Evolutionary conservation across 768 basidiomycete species (phyloP).

Genomic region (Serendipita sp.): DNA sequence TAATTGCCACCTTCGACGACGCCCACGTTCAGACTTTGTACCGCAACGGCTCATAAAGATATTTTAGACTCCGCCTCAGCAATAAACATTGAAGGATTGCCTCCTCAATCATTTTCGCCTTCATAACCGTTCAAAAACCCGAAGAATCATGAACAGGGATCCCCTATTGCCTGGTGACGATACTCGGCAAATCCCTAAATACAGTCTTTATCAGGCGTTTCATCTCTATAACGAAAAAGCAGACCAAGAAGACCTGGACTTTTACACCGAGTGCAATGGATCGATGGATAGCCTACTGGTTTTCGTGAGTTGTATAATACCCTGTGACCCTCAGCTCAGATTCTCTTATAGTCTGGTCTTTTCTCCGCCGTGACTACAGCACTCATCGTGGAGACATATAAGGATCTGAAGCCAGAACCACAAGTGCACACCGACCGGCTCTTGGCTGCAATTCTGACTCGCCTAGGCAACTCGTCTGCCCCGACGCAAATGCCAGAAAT

Average conservation of each 20-base stretch:
- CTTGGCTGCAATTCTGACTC: neutral
- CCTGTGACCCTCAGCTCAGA: neutral
- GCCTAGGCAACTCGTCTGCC: neutral
- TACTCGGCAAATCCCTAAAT: no score
- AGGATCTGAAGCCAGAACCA: neutral
- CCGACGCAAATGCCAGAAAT: neutral
- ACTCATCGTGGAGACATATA: neutral
- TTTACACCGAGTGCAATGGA: neutral
- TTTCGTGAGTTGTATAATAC: neutral
- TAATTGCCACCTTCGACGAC: no score
- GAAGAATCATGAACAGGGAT: no score
- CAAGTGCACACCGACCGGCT: neutral
- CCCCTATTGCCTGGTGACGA: no score
- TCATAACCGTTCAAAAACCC: no score
- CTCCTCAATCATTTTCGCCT: no score
- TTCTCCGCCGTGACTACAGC: neutral
- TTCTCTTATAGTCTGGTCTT: neutral
- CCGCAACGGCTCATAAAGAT: no score
- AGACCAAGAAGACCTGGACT: neutral
- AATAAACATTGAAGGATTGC: no score
- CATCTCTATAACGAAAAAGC: neutral
- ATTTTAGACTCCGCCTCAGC: no score
- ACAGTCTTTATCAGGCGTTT: neutral
- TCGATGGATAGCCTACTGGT: neutral
- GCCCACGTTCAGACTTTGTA: no score